Evolutionary conservation across 2,329 filamentous ascomycete genomes (phyloP).

Genomic region (Cryphonectria carpinicola): DNA sequence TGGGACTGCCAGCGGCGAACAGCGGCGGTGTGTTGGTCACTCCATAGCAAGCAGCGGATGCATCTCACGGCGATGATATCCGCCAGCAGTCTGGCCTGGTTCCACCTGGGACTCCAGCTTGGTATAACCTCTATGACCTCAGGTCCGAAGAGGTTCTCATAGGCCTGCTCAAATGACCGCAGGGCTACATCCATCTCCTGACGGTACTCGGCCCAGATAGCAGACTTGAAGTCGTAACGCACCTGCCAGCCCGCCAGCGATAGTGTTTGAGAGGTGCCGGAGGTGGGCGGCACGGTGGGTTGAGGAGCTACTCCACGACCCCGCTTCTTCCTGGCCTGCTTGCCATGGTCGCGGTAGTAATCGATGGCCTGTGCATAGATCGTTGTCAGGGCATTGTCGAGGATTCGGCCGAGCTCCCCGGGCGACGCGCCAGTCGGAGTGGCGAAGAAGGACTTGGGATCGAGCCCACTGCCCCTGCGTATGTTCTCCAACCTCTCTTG

Average conservation of each 20-base stretch:
- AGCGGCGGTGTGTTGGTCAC: conserved; percentile 76
- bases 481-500: conserved; percentile 78
- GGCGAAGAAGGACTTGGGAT: conserved; percentile 85
- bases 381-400: conserved; percentile 71
- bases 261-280: conserved; percentile 83
- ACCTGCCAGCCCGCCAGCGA: conserved; percentile 88
- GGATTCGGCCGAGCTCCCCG: conserved; percentile 73
- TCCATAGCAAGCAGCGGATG: conserved; percentile 82
- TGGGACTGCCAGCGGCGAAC: conserved; percentile 82
- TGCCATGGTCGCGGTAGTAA: conserved; percentile 93
- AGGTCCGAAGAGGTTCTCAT: conserved; percentile 78
- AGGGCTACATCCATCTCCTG: conserved; percentile 89
- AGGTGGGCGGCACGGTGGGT: conserved; percentile 81
- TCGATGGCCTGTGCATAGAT: conserved; percentile 79
- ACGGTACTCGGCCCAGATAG: conserved; percentile 87
- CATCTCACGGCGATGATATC: conserved; percentile 81
- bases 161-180: conserved; percentile 84
- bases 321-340: conserved; percentile 87
- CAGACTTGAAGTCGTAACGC: conserved; percentile 92
- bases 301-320: conserved; percentile 77
- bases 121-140: conserved; percentile 89
- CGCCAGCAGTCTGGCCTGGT: conserved; percentile 86
- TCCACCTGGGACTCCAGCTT: conserved; percentile 87
- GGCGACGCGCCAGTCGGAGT: conserved; percentile 74
- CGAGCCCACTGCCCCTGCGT: conserved; percentile 76